These are phyloP conservation scores for Capsella rubella DNA, from an alignment of 441 rosid genomes.

Conservation along the genomic window DNA sequence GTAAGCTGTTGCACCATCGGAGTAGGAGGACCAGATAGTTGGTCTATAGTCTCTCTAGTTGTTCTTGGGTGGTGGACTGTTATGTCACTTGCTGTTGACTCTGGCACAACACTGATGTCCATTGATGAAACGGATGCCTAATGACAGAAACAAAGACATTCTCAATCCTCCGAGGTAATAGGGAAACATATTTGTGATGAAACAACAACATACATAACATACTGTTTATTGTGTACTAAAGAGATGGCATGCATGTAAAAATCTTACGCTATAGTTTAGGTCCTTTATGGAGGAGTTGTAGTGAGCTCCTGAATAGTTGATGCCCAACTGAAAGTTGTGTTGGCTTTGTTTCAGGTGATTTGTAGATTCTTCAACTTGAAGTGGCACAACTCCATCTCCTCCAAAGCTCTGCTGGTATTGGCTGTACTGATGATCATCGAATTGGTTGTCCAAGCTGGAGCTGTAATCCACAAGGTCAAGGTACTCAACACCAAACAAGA, in stretches of 20 bases:
- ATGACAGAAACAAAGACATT: constrained; percentile 6
- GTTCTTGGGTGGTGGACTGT: constrained; percentile 59
- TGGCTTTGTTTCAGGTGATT: constrained; percentile 54
- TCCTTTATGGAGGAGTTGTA: constrained; percentile 54
- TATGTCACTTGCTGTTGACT: constrained; percentile 63
- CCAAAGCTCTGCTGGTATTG: constrained; percentile 57
- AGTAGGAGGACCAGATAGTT: constrained; percentile 54
- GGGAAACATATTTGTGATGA: not conserved
- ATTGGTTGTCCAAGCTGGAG: constrained; percentile 57
- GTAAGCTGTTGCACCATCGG: constrained; percentile 69
- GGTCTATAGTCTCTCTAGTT: constrained; percentile 68
- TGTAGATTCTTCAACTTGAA: constrained; percentile 56
- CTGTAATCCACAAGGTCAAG: constrained; percentile 78
- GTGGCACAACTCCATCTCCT: constrained; percentile 80
- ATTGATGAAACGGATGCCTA: constrained; percentile 74
- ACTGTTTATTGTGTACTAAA: not conserved
- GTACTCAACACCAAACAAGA: constrained; percentile 73
- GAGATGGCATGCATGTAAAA: not conserved
- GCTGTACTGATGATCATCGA: constrained; percentile 47
- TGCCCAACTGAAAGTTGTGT: constrained; percentile 56
- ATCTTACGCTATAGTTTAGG: constrained; percentile 35
- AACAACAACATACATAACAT: not conserved
- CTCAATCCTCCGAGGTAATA: constrained; percentile 10
- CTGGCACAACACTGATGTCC: constrained; percentile 77
- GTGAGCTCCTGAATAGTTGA: constrained; percentile 58